Percentiles rank a stretch among this genome's conserved stretches.
Conservation (phyloP, 495 filamentous ascomycete genomes). For the Lasiosphaeris hirsuta region DNA sequence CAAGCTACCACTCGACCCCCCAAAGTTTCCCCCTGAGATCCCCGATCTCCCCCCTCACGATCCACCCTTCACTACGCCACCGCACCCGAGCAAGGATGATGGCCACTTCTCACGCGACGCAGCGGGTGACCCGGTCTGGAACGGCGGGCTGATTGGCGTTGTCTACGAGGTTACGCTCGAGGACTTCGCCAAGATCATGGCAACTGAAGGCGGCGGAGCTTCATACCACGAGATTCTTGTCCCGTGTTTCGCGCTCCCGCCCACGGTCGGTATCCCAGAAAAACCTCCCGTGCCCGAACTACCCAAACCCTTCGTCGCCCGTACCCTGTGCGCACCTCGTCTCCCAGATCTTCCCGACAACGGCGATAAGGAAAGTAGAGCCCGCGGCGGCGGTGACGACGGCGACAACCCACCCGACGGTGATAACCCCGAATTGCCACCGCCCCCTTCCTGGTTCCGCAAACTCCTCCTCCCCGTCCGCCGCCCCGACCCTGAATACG, state of each 20-base stretch:
- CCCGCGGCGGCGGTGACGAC: neutral
- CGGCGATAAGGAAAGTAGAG: neutral
- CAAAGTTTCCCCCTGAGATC: slow-evolving; percentile 32
- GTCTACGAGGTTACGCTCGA: slow-evolving; percentile 85
- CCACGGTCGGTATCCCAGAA: slow-evolving; percentile 39
- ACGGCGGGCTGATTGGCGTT: slow-evolving; percentile 80
- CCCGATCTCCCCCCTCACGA: slow-evolving; percentile 8
- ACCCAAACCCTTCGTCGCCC: slow-evolving; percentile 43
- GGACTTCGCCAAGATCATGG: slow-evolving; percentile 84
- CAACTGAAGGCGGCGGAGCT: slow-evolving; percentile 82
- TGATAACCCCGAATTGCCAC: slow-evolving; percentile 14
- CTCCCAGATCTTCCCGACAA: slow-evolving; percentile 25
- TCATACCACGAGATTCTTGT: slow-evolving; percentile 81
- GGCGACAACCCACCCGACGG: slow-evolving; percentile 14
- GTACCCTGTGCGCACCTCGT: slow-evolving; percentile 43
- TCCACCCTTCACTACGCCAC: slow-evolving; percentile 7
- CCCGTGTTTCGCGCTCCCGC: slow-evolving; percentile 65
- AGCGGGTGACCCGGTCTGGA: slow-evolving; percentile 54
- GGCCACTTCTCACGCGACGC: slow-evolving; percentile 16
- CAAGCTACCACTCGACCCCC: slow-evolving; percentile 28
- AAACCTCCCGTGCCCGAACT: slow-evolving; percentile 36
- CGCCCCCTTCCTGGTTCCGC: slow-evolving; percentile 27
- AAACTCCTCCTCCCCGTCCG: slow-evolving; percentile 34
- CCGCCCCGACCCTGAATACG: slow-evolving; percentile 63
- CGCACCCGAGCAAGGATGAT: neutral